Conservation (phyloP, 2,329 filamentous ascomycete species). For the Fusarium cicatricum region DNA sequence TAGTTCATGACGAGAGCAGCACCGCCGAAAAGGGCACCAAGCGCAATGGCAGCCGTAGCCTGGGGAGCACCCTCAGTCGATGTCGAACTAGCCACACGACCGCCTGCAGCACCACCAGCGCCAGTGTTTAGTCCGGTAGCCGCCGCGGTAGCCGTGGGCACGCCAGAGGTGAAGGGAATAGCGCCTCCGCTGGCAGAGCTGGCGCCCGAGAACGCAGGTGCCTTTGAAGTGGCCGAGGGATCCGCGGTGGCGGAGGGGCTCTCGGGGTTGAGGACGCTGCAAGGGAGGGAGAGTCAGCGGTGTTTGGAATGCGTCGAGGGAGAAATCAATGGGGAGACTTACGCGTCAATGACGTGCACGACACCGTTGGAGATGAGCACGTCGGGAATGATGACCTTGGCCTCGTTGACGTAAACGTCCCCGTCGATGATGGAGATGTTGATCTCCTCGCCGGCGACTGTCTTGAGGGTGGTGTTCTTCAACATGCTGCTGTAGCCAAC, state of each 20-base stretch:
- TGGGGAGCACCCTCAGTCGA: conserved; percentile 33
- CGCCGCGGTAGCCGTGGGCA: conserved; percentile 39
- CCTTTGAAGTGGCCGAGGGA: conserved; percentile 48
- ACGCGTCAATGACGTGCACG: conserved; percentile 66
- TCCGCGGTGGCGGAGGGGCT: conserved; percentile 47
- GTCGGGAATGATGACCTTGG: conserved; percentile 58
- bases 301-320: background rate
- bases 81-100: conserved; percentile 13
- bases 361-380: conserved; percentile 64
- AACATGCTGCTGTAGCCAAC: conserved; percentile 50
- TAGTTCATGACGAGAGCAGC: conserved; percentile 35
- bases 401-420: conserved; percentile 47
- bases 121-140: conserved; percentile 21
- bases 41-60: conserved; percentile 37
- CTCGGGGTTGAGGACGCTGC: conserved; percentile 56
- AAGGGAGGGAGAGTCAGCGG: conserved; percentile 48
- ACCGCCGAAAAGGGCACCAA: conserved; percentile 38
- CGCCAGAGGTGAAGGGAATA: conserved; percentile 64
- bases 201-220: conserved; percentile 62
- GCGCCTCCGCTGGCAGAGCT: conserved; percentile 52
- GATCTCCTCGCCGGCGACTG: conserved; percentile 46
- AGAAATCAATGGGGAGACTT: conserved; percentile 35
- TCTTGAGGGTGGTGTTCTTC: conserved; percentile 26
- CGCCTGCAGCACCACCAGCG: too few relatives aligned
- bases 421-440: conserved; percentile 54